Base-by-base conservation (phyloP, 441 rosid species). In the Dalechampia spathulata region DNA sequence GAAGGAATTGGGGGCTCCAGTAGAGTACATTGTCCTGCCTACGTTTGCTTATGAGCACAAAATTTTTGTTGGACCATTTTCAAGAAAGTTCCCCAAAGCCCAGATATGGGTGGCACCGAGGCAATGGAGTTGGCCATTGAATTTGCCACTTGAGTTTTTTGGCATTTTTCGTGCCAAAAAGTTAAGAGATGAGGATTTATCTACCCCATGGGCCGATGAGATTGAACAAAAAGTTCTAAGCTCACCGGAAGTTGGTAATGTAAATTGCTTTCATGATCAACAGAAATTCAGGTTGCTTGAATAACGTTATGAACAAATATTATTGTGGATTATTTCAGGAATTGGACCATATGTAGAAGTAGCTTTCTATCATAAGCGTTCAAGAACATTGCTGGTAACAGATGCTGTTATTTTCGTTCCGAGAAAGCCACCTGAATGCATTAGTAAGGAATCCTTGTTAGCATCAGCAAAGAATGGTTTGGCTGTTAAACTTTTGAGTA, bases 51-150 rank as follows among this genome's bases (percentile, higher is more conserved):
- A 92, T 19, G 99, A 92, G 75, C 99, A 92, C 71, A 92, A 92
- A 72, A 92, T 92, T 49, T 92, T 92, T 63, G 92, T 92, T 12
- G 96, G 92, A 11, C 99, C 99, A 3, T 92, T 92, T 71, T 92
- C 99, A 8, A 80, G 99, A 66, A 92, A 92, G 74, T 92, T 89
- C 60, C 96, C 99, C 0, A 67, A 68, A 54, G 99, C 99, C 53
- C 86, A 78, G 55, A 70, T 92, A 49, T 92, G 96, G 99, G 95
- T 88, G 59, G 99, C 99, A 43, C 99, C 99, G 16, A 83, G 99
- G 78, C 99, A 88, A 45, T 92, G 99, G 99, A 92, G 96, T 68
- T 92, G 99, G 96, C 99, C 99, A 44, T 52, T 92, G 73, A 88
- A 88, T 68, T 67, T 92, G 67, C 99, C 96, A 5, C 94, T 84